phyloP scores from a whole-genome alignment of 768 basidiomycete genomes.

The Boletus rubroflammeus region DNA sequence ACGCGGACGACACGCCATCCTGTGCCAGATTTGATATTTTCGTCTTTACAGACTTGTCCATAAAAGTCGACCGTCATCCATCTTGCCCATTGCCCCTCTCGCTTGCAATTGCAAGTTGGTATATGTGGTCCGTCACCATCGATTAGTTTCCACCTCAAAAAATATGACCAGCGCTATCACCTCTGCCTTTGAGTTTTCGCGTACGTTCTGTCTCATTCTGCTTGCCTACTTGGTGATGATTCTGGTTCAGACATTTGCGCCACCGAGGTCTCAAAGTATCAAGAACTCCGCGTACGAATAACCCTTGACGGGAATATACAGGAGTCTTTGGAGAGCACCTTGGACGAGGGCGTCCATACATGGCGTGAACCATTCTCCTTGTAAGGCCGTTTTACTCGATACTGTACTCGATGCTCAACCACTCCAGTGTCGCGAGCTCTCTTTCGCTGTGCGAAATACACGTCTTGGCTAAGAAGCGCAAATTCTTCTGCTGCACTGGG shows the following conservation, averaged over 20 bases:
- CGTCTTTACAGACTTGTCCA: constrained; percentile 9
- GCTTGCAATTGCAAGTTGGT: constrained; percentile 24
- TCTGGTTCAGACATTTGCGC: constrained; percentile 21
- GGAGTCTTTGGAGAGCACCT: constrained; percentile 27
- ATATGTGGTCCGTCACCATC: constrained; percentile 18
- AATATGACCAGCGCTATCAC: constrained; percentile 17
- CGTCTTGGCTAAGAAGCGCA: constrained; percentile 25
- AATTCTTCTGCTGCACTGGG: constrained; percentile 27
- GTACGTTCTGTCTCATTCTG: constrained; percentile 10
- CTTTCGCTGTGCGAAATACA: constrained; percentile 29
- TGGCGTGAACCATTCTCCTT: constrained; percentile 31
- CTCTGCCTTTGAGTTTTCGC: constrained; percentile 25
- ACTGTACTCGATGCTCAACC: constrained; percentile 8
- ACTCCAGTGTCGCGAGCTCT: constrained; percentile 14
- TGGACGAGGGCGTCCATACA: constrained; percentile 23
- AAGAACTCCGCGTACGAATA: constrained; percentile 24
- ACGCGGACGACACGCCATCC: constrained; percentile 31
- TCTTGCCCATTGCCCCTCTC: constrained; percentile 34
- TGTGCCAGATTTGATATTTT: constrained; percentile 34
- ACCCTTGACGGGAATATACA: constrained; percentile 28
- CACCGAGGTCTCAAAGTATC: constrained; percentile 20
- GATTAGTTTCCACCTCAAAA: constrained; percentile 7
- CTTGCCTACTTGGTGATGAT: neutral
- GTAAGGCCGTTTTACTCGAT: constrained; percentile 10
- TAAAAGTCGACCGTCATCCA: constrained; percentile 24